A percentile compares a stretch with the other conserved stretches of the same genome.
Conservation (phyloP, 495 filamentous ascomycete species). For the Penicillium steckii region DNA sequence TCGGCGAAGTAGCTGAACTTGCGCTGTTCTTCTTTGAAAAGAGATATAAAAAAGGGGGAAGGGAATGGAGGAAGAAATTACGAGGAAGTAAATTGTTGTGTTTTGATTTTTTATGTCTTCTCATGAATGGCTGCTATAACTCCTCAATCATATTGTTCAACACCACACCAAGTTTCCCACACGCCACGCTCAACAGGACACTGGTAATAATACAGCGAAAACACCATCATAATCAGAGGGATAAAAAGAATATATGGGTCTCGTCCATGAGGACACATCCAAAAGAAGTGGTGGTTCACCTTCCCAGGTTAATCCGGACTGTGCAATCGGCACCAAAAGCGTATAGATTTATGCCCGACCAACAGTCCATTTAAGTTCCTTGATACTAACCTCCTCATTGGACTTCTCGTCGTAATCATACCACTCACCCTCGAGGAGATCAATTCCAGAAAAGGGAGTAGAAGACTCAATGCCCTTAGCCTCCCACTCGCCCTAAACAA, state of each 20-base stretch:
- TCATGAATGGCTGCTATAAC: not conserved
- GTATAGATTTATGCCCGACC: conserved; percentile 36
- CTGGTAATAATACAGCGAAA: conserved; percentile 15
- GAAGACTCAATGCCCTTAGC: conserved; percentile 75
- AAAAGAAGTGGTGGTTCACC: no score
- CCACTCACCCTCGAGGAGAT: conserved; percentile 86
- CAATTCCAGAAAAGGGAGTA: conserved; percentile 76
- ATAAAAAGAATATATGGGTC: no score
- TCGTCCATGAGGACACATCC: no score
- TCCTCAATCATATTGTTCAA: not conserved
- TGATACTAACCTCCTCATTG: conserved; percentile 82
- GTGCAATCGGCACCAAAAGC: not conserved
- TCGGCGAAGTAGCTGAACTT: no score
- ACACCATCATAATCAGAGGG: not conserved
- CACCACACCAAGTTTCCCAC: not conserved
- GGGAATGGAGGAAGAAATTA: no score
- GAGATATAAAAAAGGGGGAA: no score
- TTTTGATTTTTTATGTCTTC: no score
- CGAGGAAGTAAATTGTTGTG: no score
- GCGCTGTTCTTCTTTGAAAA: no score
- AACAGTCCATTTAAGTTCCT: conserved; percentile 87
- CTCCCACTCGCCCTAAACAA: conserved; percentile 76
- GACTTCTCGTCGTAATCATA: conserved; percentile 85
- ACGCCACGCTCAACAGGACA: not conserved
- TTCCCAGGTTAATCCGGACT: no score